Percentiles rank a stretch among this genome's conserved stretches.
Evolutionary conservation across 345 rosid species (phyloP).

Genomic region (Brassica carinata): DNA sequence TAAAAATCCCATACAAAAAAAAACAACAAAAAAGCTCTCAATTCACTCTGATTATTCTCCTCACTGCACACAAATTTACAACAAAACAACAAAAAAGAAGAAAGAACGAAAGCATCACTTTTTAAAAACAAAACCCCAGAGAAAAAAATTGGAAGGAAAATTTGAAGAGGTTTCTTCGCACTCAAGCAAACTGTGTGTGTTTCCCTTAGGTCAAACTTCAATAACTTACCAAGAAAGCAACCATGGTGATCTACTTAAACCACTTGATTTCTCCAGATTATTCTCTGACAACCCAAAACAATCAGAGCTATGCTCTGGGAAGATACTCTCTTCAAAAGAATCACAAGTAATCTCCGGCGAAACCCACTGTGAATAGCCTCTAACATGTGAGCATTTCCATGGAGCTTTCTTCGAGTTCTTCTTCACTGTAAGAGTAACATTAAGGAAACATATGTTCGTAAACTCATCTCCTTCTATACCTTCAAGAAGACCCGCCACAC

Average conservation of each 20-base stretch:
- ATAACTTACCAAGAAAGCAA: slow-evolving; percentile 65
- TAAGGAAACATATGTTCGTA: slow-evolving; percentile 68
- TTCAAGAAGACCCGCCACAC: slow-evolving; percentile 73
- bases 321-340: slow-evolving; percentile 56
- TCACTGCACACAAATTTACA: slow-evolving; percentile 79
- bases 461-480: slow-evolving; percentile 84
- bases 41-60: slow-evolving; percentile 57
- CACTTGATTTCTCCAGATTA: slow-evolving; percentile 44
- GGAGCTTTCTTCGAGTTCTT: slow-evolving; percentile 45
- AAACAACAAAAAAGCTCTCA: slow-evolving; percentile 24
- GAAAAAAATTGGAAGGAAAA: slow-evolving; percentile 25
- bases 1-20: slow-evolving; percentile 21
- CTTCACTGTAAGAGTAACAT: slow-evolving; percentile 53
- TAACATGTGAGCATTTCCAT: slow-evolving; percentile 78
- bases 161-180: slow-evolving; percentile 41
- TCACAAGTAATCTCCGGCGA: slow-evolving; percentile 69
- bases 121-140: slow-evolving; percentile 11
- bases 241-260: slow-evolving; percentile 49
- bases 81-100: slow-evolving; percentile 45
- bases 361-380: slow-evolving; percentile 78
- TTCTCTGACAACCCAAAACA: slow-evolving; percentile 61
- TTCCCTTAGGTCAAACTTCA: slow-evolving; percentile 5
- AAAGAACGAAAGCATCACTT: slow-evolving; percentile 37
- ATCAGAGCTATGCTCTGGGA: slow-evolving; percentile 61
- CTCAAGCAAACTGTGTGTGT: slow-evolving; percentile 34